A percentile compares a stretch with the other conserved stretches of the same genome.
phyloP scores from a whole-genome alignment of 1,284 basidiomycete species.

The Naganishia liquefaciens region DNA sequence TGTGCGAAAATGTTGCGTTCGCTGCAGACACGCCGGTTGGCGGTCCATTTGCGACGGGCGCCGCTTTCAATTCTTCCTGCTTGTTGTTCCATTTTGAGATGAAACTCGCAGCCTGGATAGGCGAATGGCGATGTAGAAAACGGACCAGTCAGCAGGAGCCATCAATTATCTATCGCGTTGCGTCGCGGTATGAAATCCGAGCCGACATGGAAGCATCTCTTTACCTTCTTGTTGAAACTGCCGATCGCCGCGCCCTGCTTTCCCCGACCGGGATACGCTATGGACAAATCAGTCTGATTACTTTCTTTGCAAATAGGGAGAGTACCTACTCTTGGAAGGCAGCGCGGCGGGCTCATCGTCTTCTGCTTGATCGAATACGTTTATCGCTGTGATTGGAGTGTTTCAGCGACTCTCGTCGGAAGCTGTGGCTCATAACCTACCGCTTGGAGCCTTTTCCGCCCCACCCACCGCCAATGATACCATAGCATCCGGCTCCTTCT shows the following conservation, averaged over 20 bases:
- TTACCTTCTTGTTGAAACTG: constrained; percentile 84
- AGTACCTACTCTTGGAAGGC: constrained; percentile 49
- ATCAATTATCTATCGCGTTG: too few species aligned
- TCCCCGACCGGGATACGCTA: constrained; percentile 44
- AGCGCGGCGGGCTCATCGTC: constrained; percentile 58
- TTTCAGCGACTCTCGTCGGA: not conserved
- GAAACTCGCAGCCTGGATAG: constrained; percentile 71
- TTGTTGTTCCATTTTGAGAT: constrained; percentile 95
- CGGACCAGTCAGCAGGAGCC: too few species aligned
- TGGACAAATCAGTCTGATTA: not conserved
- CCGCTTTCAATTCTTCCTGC: constrained; percentile 75
- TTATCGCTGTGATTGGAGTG: constrained; percentile 33
- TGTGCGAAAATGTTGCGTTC: constrained; percentile 36
- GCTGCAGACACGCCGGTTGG: constrained; percentile 42
- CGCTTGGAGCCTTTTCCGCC: constrained; percentile 1
- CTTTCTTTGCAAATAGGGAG: not conserved
- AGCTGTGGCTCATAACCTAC: not conserved
- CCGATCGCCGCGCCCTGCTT: constrained; percentile 76
- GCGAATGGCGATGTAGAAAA: not conserved
- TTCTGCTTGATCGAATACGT: constrained; percentile 60
- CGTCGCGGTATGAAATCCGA: too few species aligned
- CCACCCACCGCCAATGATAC: constrained; percentile 38
- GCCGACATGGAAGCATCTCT: constrained; percentile 32
- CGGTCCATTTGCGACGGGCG: constrained; percentile 58
- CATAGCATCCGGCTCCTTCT: constrained; percentile 44